Conservation (phyloP, 2,329 filamentous ascomycete genomes). For the Fusarium pseudograminearum region DNA sequence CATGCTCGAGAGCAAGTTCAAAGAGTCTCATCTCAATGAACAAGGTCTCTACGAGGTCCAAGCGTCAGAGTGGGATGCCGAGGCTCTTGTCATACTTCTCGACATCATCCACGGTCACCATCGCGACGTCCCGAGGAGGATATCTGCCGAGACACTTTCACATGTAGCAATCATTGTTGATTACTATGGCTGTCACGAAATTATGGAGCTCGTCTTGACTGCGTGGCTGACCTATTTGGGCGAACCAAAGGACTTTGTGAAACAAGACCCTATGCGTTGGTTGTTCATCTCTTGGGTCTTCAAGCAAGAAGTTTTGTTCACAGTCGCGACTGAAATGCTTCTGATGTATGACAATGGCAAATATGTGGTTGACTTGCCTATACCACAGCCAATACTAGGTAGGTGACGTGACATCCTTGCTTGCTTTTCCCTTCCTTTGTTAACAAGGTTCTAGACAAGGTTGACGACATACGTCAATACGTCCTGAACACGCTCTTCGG, state of each 20-base stretch:
- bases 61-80: slow-evolving; percentile 45
- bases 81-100: slow-evolving; percentile 48
- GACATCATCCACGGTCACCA: slow-evolving; percentile 48
- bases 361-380: slow-evolving; percentile 15
- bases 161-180: slow-evolving; percentile 49
- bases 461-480: slow-evolving; percentile 20
- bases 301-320: slow-evolving; percentile 6
- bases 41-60: slow-evolving; percentile 21
- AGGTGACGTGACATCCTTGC: neutral
- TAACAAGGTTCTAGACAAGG: slow-evolving; percentile 4
- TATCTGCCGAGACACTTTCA: slow-evolving; percentile 43
- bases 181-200: slow-evolving; percentile 49
- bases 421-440: fast-evolving
- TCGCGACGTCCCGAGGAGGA: slow-evolving; percentile 32
- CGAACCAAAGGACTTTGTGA: slow-evolving; percentile 1
- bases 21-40: slow-evolving; percentile 7
- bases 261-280: slow-evolving; percentile 16
- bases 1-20: slow-evolving; percentile 30
- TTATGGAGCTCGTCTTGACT: slow-evolving; percentile 32
- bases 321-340: slow-evolving; percentile 4
- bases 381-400: slow-evolving; percentile 32
- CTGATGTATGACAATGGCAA: slow-evolving; percentile 14
- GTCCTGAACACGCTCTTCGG: slow-evolving; percentile 21
- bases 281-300: slow-evolving; percentile 30
- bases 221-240: slow-evolving; percentile 22